Percentiles rank a stretch among this genome's conserved stretches.
Conservation (phyloP, 257 asterid species). For the Solanum chiquidenum region DNA sequence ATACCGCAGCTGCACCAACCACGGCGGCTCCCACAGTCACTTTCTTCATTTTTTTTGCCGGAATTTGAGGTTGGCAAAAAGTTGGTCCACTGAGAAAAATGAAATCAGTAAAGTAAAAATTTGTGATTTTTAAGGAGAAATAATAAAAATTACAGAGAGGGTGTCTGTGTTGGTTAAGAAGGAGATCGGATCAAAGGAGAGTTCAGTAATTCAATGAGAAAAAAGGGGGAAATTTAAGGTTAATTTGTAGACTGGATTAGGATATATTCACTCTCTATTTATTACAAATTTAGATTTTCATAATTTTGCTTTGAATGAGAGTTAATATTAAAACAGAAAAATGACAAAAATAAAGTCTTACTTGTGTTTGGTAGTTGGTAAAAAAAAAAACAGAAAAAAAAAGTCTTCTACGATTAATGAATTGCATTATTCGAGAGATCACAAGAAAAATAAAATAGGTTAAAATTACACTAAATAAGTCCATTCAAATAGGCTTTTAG, state of each 20-base stretch:
- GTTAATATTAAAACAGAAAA: neutral
- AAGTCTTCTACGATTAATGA: neutral
- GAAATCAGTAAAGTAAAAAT: neutral
- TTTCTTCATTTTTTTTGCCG: conserved; percentile 17
- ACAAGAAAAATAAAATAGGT: too few species aligned
- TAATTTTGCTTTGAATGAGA: neutral
- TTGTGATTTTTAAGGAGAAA: neutral
- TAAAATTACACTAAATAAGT: too few species aligned
- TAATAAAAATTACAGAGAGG: neutral
- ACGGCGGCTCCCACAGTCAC: conserved; percentile 41
- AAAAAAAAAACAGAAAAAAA: neutral
- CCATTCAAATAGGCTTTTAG: too few species aligned
- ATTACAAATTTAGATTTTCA: neutral
- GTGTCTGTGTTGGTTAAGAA: neutral
- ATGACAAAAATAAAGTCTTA: neutral
- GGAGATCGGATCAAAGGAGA: neutral
- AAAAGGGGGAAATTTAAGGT: neutral
- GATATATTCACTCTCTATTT: neutral
- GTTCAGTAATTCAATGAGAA: neutral
- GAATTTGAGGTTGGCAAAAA: neutral
- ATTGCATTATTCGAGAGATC: neutral
- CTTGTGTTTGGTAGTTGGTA: neutral
- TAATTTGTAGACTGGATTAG: neutral
- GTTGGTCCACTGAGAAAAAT: neutral
- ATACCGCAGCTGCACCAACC: conserved; percentile 40